Base-by-base conservation (phyloP, 2,329 filamentous ascomycete genomes). In the Fusarium sp. region DNA sequence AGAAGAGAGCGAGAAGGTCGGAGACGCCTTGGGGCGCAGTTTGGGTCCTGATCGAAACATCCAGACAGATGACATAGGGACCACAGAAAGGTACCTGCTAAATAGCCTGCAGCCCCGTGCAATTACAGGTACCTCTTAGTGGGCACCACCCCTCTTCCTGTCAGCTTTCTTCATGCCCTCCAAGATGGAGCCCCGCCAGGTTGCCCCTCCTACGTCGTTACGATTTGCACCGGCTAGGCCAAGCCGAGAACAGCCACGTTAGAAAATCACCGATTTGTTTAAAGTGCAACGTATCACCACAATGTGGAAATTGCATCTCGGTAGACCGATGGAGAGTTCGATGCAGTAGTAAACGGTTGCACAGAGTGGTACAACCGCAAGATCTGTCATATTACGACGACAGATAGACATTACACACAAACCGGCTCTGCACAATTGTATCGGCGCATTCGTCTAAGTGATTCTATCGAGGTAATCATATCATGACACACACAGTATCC, bases 161-260 rank as follows among this genome's bases (percentile, higher is more conserved):
- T 56, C 53, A 51, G 49, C 53, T 54, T 60, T 37, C 46, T 48
- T 35, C 20, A 48, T 48, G 46, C 46, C 46, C 20, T 61, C 57
- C 39, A 60, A 60, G 39, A 24, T 24, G 24, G 24, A 51, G 37
- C 57, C 70, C 71, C 68, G 70, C 71, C 56, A 71, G 71, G 71
- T 74, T 74, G 71, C 71, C 71, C 71, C 71, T 74, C 71, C 71
- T 72, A 73, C 71, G 53, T 70, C 40, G 33, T 49, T 62, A 58
- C 44, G 56, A 41, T 58, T 53, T 62, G 53, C 58, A 62, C 53
- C 53, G 65, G 59, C 54, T 67, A 30, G 52, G 41, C 47, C 45
- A 56, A 48, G 54, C 41, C 52, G 56, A 67, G 55, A 57, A 41
- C 66, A 55, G 60, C 65, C 56, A 54, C 49, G 22, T 19, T 40